Base-by-base conservation (phyloP, 176 grass and related monocot species). In the Paspalum notatum region DNA sequence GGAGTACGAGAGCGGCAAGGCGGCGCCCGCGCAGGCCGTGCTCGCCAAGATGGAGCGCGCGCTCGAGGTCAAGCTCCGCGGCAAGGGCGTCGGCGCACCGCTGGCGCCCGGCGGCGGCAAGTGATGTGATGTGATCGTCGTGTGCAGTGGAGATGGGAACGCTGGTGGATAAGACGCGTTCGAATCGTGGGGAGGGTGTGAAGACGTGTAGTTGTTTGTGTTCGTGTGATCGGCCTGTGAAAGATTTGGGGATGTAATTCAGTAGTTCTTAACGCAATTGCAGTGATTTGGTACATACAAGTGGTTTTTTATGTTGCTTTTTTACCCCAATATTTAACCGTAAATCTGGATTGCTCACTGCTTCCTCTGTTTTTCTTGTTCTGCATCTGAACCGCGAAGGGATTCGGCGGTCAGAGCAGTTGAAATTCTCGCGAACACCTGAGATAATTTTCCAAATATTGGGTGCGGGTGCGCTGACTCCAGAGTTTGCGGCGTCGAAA, bases 31-130 rank as follows among this genome's bases (percentile, higher is more conserved):
- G 53, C 91, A 94, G 90, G 90, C 85, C 38, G 85, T 98, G 53
- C 92, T 98, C 22, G 88, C 87, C 49, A 92, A 92, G 85, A 94
- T 94, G 95, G 95, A 98, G 87, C 86, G 87, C 85, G 90, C 83
- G 2, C 92, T 94, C 71, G 73, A 80, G 53, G 92, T 94, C 74
- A 98, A 94, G 85, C 95, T 94, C 67, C 82, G 95, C 15, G 87
- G 95, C 14, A 94, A 92, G 83, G 82, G 64, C 1, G 64, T 89
- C 48, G 77, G 87, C 4, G 65, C 87, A 41, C 64, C 82, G 10
- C n/a, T 80, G 49, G 64, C 65, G 4, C 7, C 64, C 48, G 49
- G 60, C 68, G 66, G 45, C 15, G 9, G 57, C 38, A 92, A 86
- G 71, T 90, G 65, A 87, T 24, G 20, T 88, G 69, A 87, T 24